Conservation (phyloP, 768 basidiomycete genomes). For the Chalciporus pseudorubinellus region DNA sequence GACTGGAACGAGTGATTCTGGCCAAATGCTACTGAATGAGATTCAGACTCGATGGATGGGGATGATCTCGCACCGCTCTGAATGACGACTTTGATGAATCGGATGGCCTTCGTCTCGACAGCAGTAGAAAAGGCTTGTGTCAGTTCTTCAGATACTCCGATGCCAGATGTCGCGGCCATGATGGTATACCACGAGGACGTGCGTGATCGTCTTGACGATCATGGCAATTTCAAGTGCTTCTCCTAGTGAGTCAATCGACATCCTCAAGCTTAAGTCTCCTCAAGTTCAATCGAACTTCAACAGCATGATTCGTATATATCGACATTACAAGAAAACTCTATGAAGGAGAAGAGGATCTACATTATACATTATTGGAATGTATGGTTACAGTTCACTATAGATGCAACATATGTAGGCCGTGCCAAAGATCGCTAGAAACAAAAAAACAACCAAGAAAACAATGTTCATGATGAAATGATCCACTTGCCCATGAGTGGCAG, state of each 20-base stretch:
- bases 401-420: conserved; percentile 32
- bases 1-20: conserved; percentile 71
- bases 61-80: conserved; percentile 55
- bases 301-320: background rate
- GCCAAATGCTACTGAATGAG: conserved; percentile 22
- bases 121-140: conserved; percentile 56
- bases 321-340: conserved; percentile 16
- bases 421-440: conserved; percentile 8
- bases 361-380: conserved; percentile 34
- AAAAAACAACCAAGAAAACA: conserved; percentile 10
- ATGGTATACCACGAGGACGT: background rate
- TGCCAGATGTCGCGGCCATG: conserved; percentile 78
- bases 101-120: conserved; percentile 45
- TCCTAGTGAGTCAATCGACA: no score
- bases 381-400: conserved; percentile 35
- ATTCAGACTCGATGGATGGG: conserved; percentile 8
- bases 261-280: no score
- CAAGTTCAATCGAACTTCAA: background rate
- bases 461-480: conserved; percentile 18
- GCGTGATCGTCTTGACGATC: background rate
- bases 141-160: conserved; percentile 60
- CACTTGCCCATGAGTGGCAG: background rate
- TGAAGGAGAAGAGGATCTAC: conserved; percentile 20
- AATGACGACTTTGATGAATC: conserved; percentile 80
- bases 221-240: background rate